Conservation (phyloP, 148 eudicot genomes). For the Rhododendron vialii region DNA sequence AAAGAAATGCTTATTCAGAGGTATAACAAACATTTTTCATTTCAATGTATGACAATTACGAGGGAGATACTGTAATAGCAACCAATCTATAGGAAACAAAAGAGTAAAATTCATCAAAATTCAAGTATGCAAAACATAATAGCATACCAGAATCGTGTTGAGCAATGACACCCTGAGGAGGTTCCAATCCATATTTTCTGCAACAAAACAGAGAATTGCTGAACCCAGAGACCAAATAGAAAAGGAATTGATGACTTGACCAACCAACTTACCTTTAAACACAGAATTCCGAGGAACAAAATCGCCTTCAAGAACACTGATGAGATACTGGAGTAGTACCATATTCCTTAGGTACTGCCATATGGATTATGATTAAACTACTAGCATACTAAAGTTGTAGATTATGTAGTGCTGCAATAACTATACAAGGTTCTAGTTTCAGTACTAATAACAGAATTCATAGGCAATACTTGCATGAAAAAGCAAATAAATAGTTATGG, state of each 20-base stretch:
- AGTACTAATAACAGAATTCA: not conserved
- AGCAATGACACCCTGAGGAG: constrained; percentile 63
- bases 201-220: constrained; percentile 13
- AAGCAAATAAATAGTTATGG: not conserved
- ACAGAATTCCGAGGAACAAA: constrained; percentile 54
- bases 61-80: not conserved
- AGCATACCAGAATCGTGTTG: constrained; percentile 69
- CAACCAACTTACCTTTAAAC: constrained; percentile 42
- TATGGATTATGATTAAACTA: constrained; percentile 8
- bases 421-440: not conserved
- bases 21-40: not conserved
- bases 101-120: constrained; percentile 10
- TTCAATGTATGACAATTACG: not conserved
- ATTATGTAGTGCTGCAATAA: not conserved
- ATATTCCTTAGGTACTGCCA: constrained; percentile 59
- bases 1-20: not conserved
- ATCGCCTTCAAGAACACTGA: constrained; percentile 66
- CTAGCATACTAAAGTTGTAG: constrained; percentile 1
- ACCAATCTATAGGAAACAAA: not conserved
- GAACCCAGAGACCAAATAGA: not conserved
- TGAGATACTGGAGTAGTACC: constrained; percentile 69
- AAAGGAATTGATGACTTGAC: not conserved
- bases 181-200: constrained; percentile 71
- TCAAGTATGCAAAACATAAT: constrained; percentile 2
- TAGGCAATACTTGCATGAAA: not conserved